Percentiles rank a stretch among this genome's conserved stretches.
These are phyloP conservation scores for Hirsutella rhossiliensis DNA, from an alignment of 2,329 filamentous ascomycete species.

Conservation along the genomic window DNA sequence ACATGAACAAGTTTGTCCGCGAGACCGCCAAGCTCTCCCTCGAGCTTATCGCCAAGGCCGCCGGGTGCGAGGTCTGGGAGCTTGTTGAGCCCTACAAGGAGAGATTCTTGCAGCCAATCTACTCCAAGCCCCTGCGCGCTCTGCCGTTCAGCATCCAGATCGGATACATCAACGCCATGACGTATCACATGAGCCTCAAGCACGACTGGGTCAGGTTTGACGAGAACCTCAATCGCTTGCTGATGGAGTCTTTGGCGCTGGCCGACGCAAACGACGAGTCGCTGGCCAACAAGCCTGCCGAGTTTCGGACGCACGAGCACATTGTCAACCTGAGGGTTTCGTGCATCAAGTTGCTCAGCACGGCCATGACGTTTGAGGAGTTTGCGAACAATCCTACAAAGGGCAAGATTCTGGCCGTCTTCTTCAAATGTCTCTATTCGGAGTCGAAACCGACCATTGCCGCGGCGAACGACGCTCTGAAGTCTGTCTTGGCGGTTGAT, in stretches of 20 bases:
- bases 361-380: slow-evolving; percentile 85
- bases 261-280: slow-evolving; percentile 93
- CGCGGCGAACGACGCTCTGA: slow-evolving; percentile 82
- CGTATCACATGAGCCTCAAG: slow-evolving; percentile 84
- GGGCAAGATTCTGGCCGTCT: slow-evolving; percentile 75
- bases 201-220: slow-evolving; percentile 85
- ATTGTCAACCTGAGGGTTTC: slow-evolving; percentile 87
- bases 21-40: slow-evolving; percentile 75
- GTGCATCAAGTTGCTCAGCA: slow-evolving; percentile 85
- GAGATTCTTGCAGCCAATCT: slow-evolving; percentile 79
- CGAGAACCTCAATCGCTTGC: slow-evolving; percentile 75
- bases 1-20: slow-evolving; percentile 93
- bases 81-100: slow-evolving; percentile 85
- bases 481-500: slow-evolving; percentile 75
- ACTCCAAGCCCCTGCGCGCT: slow-evolving; percentile 85
- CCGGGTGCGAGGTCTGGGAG: slow-evolving; percentile 72
- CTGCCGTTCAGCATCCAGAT: slow-evolving; percentile 93
- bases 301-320: slow-evolving; percentile 90
- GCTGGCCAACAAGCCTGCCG: slow-evolving; percentile 79
- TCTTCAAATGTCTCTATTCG: slow-evolving; percentile 95
- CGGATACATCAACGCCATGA: slow-evolving; percentile 95
- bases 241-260: slow-evolving; percentile 87
- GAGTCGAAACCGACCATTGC: slow-evolving; percentile 87
- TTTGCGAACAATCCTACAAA: slow-evolving; percentile 63
- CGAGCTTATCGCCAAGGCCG: slow-evolving; percentile 66